Evolutionary conservation across 2,329 filamentous ascomycete genomes (phyloP), one percentile per base, ranked within the genome.

Genomic region (Fusarium nelsonii): DNA sequence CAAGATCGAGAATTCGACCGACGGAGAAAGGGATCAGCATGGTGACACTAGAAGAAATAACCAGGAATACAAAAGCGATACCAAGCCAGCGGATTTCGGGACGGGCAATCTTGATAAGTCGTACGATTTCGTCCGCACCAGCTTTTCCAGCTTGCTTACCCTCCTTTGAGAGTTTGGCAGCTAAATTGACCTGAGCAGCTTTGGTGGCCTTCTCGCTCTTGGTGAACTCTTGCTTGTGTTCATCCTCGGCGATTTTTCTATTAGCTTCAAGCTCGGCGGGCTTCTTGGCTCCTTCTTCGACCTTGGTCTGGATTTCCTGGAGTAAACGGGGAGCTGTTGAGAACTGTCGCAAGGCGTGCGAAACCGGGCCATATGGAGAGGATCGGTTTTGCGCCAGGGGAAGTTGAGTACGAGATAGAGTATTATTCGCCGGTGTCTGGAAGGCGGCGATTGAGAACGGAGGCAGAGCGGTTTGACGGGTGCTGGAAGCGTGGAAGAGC

Each of bases 21-120:
- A 99, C 97, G 0, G 94, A 97, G 77, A 97, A 97, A 2, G 96
- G 96, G 63, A 99, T 92, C 3, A 93, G 94, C 92, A 99, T 97
- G 59, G 94, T 97, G 72, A 99, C 94, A 52, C 90, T 87, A 6
- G 95, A 98, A 16, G 95, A 97, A 66, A 97, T 85, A 61, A 99
- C 85, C 51, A 99, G 85, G 76, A 97, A 92, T 57, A 91, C 78
- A 77, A 98, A 95, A 5, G 97, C 97, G 68, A 92, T 80, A 8
- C 84, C 85, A 16, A 99, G 88, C 79, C 92, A 91, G 76, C 85
- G 90, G 32, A 92, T 82, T 81, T 99, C 96, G 4, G 95, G 95
- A 57, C 88, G 86, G 14, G 96, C 96, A 76, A 99, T 96, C 80
- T 91, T 93, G 78, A 99, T 86, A 74, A 99, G 83, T 52, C 96